Conservation (phyloP, 306 rosid species). For the Cucurbita ficifolia region DNA sequence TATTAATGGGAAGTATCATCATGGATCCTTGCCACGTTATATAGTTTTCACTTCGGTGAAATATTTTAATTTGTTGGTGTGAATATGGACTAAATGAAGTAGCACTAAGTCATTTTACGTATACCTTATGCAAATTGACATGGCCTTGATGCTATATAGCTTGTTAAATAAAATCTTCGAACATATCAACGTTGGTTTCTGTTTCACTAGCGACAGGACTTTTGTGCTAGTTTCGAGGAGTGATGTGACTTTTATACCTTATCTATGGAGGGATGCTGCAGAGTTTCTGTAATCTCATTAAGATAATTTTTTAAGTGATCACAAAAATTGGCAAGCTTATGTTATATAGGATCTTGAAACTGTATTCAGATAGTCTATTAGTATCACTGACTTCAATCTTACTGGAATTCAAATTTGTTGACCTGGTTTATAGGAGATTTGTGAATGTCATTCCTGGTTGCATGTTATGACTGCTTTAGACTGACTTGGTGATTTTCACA, state of each 20-base stretch:
- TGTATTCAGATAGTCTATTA: not conserved
- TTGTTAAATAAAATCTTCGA: not conserved
- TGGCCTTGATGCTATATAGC: not conserved
- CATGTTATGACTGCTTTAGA: conserved; percentile 2
- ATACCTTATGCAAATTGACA: not conserved
- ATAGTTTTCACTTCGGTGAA: not conserved
- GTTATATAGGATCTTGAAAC: not conserved
- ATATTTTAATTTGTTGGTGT: not conserved
- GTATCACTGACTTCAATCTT: not conserved
- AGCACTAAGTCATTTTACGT: not conserved
- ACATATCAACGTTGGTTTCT: not conserved
- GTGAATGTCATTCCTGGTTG: not conserved
- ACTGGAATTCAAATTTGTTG: not conserved
- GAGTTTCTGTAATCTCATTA: not conserved
- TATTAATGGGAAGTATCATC: not conserved
- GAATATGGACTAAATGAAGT: not conserved
- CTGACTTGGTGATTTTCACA: conserved; percentile 13
- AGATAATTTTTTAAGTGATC: not conserved
- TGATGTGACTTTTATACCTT: not conserved
- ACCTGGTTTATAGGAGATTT: not conserved
- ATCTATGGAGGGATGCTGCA: not conserved
- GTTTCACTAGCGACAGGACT: not conserved
- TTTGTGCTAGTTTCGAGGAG: not conserved
- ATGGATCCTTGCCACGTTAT: not conserved
- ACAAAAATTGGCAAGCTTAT: not conserved